Conservation (phyloP, 2,329 filamentous ascomycete species). For the Emergomyces orientalis region DNA sequence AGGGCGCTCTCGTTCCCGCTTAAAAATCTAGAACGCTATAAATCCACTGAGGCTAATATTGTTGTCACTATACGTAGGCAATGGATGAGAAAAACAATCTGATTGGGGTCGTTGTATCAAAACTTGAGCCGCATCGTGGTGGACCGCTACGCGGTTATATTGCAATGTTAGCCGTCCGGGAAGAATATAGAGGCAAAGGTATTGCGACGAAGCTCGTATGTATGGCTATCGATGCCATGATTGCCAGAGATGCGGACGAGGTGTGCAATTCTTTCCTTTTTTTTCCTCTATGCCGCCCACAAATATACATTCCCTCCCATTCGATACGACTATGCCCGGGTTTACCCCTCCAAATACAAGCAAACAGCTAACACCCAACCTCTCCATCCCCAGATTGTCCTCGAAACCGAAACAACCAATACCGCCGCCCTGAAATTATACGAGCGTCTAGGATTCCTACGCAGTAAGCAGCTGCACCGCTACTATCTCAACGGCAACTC, state of each 20-base stretch:
- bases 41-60: not conserved
- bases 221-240: conserved; percentile 86
- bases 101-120: conserved; percentile 87
- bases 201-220: conserved; percentile 85
- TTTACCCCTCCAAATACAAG: not conserved
- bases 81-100: conserved; percentile 48
- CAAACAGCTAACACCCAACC: not conserved
- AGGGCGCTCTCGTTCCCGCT: not conserved
- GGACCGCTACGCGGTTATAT: conserved; percentile 90
- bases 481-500: conserved; percentile 97
- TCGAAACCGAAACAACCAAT: conserved; percentile 94
- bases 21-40: not conserved
- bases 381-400: conserved; percentile 51
- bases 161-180: conserved; percentile 90
- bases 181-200: conserved; percentile 69
- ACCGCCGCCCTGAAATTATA: conserved; percentile 83
- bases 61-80: conserved; percentile 24
- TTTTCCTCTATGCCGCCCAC: not conserved
- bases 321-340: not conserved
- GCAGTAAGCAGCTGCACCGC: conserved; percentile 84
- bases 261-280: conserved; percentile 24
- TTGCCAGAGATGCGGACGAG: conserved; percentile 73
- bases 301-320: not conserved
- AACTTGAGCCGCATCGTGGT: conserved; percentile 80
- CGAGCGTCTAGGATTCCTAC: conserved; percentile 80